phyloP scores from a whole-genome alignment of 768 basidiomycete species.

The Chalciporus piperatus region DNA sequence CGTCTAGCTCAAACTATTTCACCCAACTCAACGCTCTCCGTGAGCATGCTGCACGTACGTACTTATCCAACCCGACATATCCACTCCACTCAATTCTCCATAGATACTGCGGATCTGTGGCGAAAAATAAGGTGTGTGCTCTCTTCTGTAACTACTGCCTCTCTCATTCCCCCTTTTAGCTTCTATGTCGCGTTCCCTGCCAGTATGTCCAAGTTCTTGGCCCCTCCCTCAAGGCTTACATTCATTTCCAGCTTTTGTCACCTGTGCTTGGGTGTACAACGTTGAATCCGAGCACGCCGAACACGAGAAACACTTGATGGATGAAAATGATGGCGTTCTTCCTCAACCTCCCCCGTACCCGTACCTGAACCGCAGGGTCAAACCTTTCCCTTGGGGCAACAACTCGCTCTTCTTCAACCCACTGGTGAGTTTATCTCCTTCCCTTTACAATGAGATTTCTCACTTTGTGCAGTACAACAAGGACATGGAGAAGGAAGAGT shows the following conservation, averaged over 20 bases:
- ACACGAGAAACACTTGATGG: conserved; percentile 67
- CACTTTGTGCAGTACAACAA: conserved; percentile 52
- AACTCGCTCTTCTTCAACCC: conserved; percentile 85
- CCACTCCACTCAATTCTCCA: conserved; percentile 9
- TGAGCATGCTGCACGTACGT: conserved; percentile 64
- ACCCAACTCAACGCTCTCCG: conserved; percentile 54
- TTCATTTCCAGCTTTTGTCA: conserved; percentile 18
- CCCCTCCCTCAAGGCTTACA: conserved; percentile 11
- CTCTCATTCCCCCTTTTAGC: conserved; percentile 36
- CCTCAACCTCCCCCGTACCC: conserved; percentile 72
- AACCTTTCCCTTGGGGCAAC: conserved; percentile 83
- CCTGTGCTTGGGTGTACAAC: conserved; percentile 46
- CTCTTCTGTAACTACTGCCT: background rate
- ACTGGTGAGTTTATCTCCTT: conserved; percentile 44
- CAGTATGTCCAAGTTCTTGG: conserved; percentile 47
- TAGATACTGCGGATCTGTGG: conserved; percentile 80
- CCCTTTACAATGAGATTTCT: background rate
- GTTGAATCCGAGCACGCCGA: conserved; percentile 63
- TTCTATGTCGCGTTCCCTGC: conserved; percentile 73
- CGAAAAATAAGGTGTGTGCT: conserved; percentile 76
- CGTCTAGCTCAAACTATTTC: conserved; percentile 42
- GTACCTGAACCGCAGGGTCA: conserved; percentile 71
- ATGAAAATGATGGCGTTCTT: conserved; percentile 69
- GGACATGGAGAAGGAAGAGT: conserved; percentile 45
- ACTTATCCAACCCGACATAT: conserved; percentile 7